A percentile compares a stretch with the other conserved stretches of the same genome.
phyloP scores from a whole-genome alignment of 345 rosid species.

The Ceriops decandra region DNA sequence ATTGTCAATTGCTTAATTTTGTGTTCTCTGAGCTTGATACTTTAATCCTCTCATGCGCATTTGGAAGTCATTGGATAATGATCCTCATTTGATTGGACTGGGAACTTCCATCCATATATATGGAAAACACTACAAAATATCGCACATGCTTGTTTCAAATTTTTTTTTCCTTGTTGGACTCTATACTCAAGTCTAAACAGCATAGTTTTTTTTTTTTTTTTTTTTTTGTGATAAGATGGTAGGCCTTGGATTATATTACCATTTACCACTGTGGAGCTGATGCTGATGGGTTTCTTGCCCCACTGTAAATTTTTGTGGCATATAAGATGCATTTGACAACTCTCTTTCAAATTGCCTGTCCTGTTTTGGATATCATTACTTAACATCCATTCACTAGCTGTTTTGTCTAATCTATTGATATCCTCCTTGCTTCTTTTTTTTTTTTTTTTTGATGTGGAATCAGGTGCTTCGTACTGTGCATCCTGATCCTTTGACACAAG shows the following conservation, averaged over 20 bases:
- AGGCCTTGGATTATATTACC: too few species aligned
- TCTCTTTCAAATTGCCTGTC: too few species aligned
- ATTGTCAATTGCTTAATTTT: neutral
- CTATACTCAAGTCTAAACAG: too few species aligned
- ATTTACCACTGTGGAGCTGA: too few species aligned
- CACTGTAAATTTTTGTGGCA: too few species aligned
- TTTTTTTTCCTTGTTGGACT: too few species aligned
- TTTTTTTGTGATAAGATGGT: too few species aligned
- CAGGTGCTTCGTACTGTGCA: constrained; percentile 57
- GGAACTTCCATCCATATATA: neutral
- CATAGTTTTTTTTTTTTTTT: too few species aligned
- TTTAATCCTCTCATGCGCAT: neutral
- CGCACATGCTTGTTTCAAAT: too few species aligned
- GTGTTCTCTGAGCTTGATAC: neutral
- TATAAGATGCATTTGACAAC: too few species aligned
- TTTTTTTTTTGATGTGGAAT: constrained; percentile 14
- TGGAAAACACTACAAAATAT: too few species aligned
- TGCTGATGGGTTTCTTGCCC: too few species aligned
- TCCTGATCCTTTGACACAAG: constrained; percentile 68
- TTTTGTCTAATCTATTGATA: neutral
- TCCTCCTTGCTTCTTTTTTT: neutral
- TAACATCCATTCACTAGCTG: neutral
- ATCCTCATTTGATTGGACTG: neutral
- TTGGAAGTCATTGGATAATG: neutral
- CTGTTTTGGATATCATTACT: neutral